Evolutionary conservation across 495 filamentous ascomycete species (phyloP).

Genomic region (Lasiosphaeria ovina): DNA sequence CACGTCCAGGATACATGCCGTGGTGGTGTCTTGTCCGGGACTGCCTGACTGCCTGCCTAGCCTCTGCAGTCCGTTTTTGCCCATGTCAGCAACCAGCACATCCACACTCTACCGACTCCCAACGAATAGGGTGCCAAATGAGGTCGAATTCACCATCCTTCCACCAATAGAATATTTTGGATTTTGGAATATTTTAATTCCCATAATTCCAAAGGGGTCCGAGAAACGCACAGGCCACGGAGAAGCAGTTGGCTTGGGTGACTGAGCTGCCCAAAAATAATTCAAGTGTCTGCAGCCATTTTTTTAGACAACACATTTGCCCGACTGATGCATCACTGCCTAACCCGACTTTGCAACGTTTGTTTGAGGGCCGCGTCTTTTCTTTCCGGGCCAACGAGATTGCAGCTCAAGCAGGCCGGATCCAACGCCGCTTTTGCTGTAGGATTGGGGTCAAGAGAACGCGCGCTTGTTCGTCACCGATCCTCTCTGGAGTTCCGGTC

Average conservation of each 20-base stretch:
- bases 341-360: conserved; percentile 44
- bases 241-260: neutral
- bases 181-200: conserved; percentile 8
- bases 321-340: conserved; percentile 52
- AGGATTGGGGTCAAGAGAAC: conserved; percentile 37
- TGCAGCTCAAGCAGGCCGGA: conserved; percentile 21
- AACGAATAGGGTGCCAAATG: conserved; percentile 15
- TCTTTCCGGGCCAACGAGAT: conserved; percentile 33
- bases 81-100: conserved; percentile 6
- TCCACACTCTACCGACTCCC: conserved; percentile 5
- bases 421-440: conserved; percentile 44
- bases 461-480: conserved; percentile 35
- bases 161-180: conserved; percentile 14
- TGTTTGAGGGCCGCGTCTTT: conserved; percentile 31
- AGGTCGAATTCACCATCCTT: conserved; percentile 1
- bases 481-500: conserved; percentile 22
- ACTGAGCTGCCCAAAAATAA: conserved; percentile 12
- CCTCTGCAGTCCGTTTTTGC: neutral
- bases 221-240: conserved; percentile 18
- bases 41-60: neutral
- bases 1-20: conserved; percentile 12
- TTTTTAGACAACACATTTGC: conserved; percentile 43
- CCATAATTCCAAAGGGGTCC: conserved; percentile 5
- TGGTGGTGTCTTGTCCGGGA: conserved; percentile 9
- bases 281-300: conserved; percentile 30